Base-by-base conservation (phyloP, 176 grass and related monocot species). In the Bolboschoenus planiculmis region DNA sequence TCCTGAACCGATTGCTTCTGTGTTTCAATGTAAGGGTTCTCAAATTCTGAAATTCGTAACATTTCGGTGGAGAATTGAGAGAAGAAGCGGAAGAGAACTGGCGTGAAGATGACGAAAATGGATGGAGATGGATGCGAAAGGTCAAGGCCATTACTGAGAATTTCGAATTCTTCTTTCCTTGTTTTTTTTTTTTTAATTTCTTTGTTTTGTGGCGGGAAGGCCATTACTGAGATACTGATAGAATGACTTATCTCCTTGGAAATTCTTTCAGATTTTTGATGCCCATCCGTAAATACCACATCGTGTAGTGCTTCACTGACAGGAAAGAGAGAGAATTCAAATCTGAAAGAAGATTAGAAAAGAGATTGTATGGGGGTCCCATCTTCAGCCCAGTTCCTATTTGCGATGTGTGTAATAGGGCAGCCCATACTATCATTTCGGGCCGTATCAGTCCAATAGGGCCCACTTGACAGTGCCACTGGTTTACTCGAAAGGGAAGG, bases 81-180 rank as follows among this genome's bases (percentile, higher is more conserved):
- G 60, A 7, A 75, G 63, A 11, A 29, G 56, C 26, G 16, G 43
- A 39, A 63, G 20, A 20, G 51, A 50, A 80, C 47, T 18, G 56
- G 46, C 18, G 74, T 40, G 4, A 60, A 37, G 56, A 61, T 37
- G 66, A 8, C 6, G 16, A 7, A 7, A 63, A 81, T 50, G 40
- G 72, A 31, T n/a, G 44, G 67, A 51, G 56, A 20, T 26, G 35
- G 39, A 27, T 34, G 40, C 8, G 68, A 64, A 76, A 59, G 23
- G 43, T 43, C 16, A 75, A 78, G 16, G 63, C 53, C 78, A 70
- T 86, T 79, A 76, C 78, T 24, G 86, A 70, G 53, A 87, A 78
- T 86, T 37, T 62, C 74, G 81, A 90, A 86, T 33, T 59, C 85
- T 70, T 68, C 90, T 91, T 85, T 86, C 75, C 35, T n/a, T n/a